These are phyloP conservation scores for Aspergillus wentii DNA, from an alignment of 495 filamentous ascomycete species.

Conservation along the genomic window DNA sequence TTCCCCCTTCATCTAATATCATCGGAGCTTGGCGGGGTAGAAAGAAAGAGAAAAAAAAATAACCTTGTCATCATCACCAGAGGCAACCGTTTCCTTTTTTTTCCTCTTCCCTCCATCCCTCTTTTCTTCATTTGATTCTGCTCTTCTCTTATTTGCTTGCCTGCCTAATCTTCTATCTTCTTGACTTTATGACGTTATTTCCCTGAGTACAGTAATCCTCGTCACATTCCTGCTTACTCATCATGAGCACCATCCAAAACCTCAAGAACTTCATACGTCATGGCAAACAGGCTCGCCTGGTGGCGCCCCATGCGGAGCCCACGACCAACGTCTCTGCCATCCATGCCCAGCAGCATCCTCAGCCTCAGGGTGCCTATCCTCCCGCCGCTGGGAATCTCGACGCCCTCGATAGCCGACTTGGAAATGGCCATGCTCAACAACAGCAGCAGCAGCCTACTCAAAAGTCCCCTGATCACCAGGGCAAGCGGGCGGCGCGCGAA, in stretches of 20 bases:
- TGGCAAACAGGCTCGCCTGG: slow-evolving; percentile 86
- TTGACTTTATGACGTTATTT: no score
- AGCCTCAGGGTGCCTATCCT: slow-evolving; percentile 45
- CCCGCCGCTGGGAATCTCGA: slow-evolving; percentile 49
- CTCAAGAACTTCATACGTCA: slow-evolving; percentile 98
- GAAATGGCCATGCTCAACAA: slow-evolving; percentile 54
- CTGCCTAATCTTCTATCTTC: no score
- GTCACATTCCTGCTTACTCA: slow-evolving; percentile 12
- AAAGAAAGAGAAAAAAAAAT: neutral
- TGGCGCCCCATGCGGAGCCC: slow-evolving; percentile 58
- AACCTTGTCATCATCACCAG: neutral
- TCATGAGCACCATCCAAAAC: slow-evolving; percentile 80
- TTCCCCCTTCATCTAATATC: no score
- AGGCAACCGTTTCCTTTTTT: no score
- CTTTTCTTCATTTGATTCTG: slow-evolving; percentile 1
- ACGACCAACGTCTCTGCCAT: slow-evolving; percentile 65
- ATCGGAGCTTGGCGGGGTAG: no score
- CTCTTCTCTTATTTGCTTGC: slow-evolving; percentile 1
- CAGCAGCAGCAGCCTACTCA: slow-evolving; percentile 43
- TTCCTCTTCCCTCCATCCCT: neutral
- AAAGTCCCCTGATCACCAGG: slow-evolving; percentile 45
- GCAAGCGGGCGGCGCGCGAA: slow-evolving; percentile 34
- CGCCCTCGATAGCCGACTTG: slow-evolving; percentile 47
- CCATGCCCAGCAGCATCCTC: slow-evolving; percentile 60
- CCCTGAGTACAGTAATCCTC: no score